Base-by-base conservation (phyloP, 495 filamentous ascomycete species). In the Neurospora tetrasperma region DNA sequence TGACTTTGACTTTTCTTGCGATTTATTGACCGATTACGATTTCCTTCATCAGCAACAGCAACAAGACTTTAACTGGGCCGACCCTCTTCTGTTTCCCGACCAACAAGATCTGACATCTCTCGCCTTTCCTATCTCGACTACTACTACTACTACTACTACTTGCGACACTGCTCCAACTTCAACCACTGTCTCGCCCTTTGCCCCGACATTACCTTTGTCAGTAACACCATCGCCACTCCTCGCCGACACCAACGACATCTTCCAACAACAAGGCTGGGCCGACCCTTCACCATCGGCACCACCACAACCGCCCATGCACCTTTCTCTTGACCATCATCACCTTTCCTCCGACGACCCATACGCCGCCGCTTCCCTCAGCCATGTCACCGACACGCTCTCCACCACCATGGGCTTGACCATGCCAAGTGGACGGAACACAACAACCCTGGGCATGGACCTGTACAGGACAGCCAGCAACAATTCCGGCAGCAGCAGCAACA, bases 261-360 rank as follows among this genome's bases (percentile, higher is more conserved):
- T 59, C 11, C 20, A 20, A 48, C 20, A 20, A 48, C 46, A 59
- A 59, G 48, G 48, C 27, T 66, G 54, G 54, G 27, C 54, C 54
- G 54, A 66, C 14, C 27, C 27, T 35, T 66, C 27, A 66, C 14
- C 27, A 31, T 66, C 54, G 27, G 54, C 14, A 66, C 27, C 54
- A 35, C 54, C 54, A 4, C 54, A 66, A 66, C 54, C 54, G 23
- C 14, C 54, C 23, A 66, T 66, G 54, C 54, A 66, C 54, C 27
- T 73, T 41, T 27, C 69, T 35, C 70, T 73, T 42, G 20, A 41
- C 12, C 72, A 48, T 31, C 68, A 73, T 42, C 66, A 35, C 71
- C 9, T 69, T 16, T 42, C 40, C 12, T 69, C 54, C 11, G 39
- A 68, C 54, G 54, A 70, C 54, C 69, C 69, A n/a, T 70, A 39